These are phyloP conservation scores for Apiospora hydei DNA, from an alignment of 2,329 filamentous ascomycete genomes.

Conservation along the genomic window DNA sequence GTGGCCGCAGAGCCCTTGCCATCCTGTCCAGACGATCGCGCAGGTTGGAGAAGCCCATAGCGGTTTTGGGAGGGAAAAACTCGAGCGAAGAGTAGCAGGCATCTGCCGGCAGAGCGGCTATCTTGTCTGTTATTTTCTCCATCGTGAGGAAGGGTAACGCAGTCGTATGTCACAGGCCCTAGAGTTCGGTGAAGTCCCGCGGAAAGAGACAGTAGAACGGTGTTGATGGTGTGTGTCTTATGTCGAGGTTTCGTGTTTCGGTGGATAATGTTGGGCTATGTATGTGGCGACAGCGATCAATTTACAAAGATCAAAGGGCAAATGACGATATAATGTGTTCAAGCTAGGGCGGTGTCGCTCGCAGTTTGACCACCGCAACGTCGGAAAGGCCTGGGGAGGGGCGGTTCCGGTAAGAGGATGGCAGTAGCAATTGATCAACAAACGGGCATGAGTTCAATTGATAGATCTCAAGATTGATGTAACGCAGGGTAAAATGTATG, in stretches of 20 bases:
- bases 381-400: not conserved
- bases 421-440: not conserved
- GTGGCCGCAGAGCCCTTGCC: conserved; percentile 86
- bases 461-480: not conserved
- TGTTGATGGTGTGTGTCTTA: not conserved
- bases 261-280: not conserved
- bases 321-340: not conserved
- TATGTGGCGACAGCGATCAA: not conserved
- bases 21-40: conserved; percentile 93
- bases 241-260: not conserved
- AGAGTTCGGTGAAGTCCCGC: not conserved
- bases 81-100: conserved; percentile 93
- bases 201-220: not conserved
- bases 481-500: not conserved
- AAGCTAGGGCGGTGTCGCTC: conserved; percentile 8
- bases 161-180: not conserved
- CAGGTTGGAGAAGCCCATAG: conserved; percentile 94
- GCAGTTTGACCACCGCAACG: not conserved
- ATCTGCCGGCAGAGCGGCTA: conserved; percentile 84
- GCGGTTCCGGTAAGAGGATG: not conserved
- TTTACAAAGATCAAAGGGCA: not conserved
- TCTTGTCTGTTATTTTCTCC: conserved; percentile 95
- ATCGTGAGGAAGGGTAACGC: conserved; percentile 48
- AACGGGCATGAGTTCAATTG: not conserved
- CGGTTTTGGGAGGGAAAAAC: conserved; percentile 98